Base-by-base conservation (phyloP, 2,329 filamentous ascomycete genomes). In the Tolypocladium pustulatum region DNA sequence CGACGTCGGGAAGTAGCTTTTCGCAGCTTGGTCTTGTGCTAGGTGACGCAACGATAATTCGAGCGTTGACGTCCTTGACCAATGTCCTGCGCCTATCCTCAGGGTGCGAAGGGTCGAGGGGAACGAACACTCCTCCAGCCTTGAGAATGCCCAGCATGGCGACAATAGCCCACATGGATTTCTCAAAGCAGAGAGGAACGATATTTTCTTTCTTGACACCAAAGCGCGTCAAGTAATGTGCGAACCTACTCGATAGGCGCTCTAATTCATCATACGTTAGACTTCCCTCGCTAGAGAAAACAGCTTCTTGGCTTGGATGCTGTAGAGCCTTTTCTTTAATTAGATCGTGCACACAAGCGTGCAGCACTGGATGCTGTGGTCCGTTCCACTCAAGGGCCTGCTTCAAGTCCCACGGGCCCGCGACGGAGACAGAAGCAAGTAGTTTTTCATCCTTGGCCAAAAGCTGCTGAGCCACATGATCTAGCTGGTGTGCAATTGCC, bases 231-330 rank as follows among this genome's bases (percentile, higher is more conserved):
- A 78, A 66, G 58, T 71, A 64, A 17, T 63, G 63, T 6, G 75
- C 75, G n/a, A 78, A 66, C 0, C 65, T 60, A 41, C 71, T 72
- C 0, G 76, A 76, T n/a, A 70, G 65, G 0, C 62, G 59, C 52
- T 77, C 72, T 2, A 76, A 65, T 30, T 77, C 69, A 53, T 65
- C 58, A 58, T 77, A 78, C 13, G 74, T 75, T 59, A 76, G 71
- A 52, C 66, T 61, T 22, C 75, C 75, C 59, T 78, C 76, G 74
- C 74, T 77, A 1, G 75, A 75, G 54, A 73, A 65, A 30, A 78
- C 69, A 22, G 76, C 76, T 4, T 66, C 62, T 12, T 67, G 65
- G 15, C 64, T 57, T 0, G 76, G 74, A 3, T 67, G 63, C 40
- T 63, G 63, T 17, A 58, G 60, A 20, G 73, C 73, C 54, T 71